Conservation (phyloP, 2,329 filamentous ascomycete genomes). For the Talaromyces marneffei region DNA sequence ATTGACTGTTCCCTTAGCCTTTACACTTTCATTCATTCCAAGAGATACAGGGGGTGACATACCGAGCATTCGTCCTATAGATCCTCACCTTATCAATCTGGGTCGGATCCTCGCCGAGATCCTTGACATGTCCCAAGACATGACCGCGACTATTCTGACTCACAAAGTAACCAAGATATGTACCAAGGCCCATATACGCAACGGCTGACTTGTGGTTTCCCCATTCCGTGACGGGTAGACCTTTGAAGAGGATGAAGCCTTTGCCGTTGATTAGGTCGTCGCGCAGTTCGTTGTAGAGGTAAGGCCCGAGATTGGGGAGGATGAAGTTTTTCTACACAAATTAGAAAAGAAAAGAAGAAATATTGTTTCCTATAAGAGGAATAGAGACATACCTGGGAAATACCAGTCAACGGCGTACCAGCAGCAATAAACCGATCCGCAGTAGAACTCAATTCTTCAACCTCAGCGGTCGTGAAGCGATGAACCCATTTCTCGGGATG, state of each 20-base stretch:
- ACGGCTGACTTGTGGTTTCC: constrained; percentile 72
- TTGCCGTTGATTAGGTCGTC: constrained; percentile 73
- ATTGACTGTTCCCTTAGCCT: constrained; percentile 51
- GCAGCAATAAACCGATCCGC: constrained; percentile 64
- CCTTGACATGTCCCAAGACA: constrained; percentile 83
- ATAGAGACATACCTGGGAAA: constrained; percentile 48
- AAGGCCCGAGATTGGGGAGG: constrained; percentile 51
- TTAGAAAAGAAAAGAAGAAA: background rate
- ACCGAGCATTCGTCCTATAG: constrained; percentile 76
- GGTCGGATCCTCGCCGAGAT: constrained; percentile 72
- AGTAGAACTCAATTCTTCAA: constrained; percentile 60
- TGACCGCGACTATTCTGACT: constrained; percentile 80
- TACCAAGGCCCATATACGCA: constrained; percentile 85
- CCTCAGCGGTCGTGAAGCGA: constrained; percentile 59
- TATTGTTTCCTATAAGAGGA: background rate
- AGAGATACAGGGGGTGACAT: constrained; percentile 15
- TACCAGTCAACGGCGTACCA: constrained; percentile 64
- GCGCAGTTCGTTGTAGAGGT: constrained; percentile 51
- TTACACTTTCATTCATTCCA: background rate
- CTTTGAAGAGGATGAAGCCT: constrained; percentile 85
- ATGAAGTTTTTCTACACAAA: constrained; percentile 51
- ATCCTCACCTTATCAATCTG: constrained; percentile 85
- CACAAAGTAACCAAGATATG: constrained; percentile 81
- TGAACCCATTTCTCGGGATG: constrained; percentile 68
- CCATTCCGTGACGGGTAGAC: constrained; percentile 72